Evolutionary conservation across 163 green algal genomes (phyloP), one percentile per base, ranked within the genome.

Genomic region (Chlamydomonas reinhardtii): DNA sequence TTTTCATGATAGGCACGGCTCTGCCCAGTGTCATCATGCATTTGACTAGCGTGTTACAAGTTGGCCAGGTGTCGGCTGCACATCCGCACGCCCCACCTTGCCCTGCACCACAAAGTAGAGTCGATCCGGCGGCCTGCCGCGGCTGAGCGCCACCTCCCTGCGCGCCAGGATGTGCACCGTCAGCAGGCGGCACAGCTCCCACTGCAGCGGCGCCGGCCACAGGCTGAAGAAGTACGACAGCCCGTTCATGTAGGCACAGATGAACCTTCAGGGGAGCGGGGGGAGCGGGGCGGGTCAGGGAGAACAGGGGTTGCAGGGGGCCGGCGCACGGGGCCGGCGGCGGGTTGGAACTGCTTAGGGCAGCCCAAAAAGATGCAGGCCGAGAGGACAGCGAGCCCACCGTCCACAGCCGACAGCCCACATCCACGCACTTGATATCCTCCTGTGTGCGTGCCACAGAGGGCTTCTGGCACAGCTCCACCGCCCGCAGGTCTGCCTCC

Each of bases 171-270:
- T 86, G 69, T 86, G 79, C 25, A 20, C 68, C 52, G 68, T 73
- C 34, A 86, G 62, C 52, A 78, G 79, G 22, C 79, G 52, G 8
- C 43, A 61, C 54, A 86, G 69, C 79, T 86, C 79, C 69, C 79
- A 73, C 69, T 77, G 68, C 54, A 86, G 79, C 52, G 79, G 79
- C 29, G 68, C 79, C 2, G 79, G 79, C 79, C 79, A 86, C 52
- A 86, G 54, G 69, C 68, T 73, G 79, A 86, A 86, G 52, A 86
- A 86, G 79, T 79, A 78, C 25, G 68, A 86, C 66, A 86, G 35
- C 9, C 32, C 39, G 54, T 56, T 79, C 79, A 86, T 77, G 79
- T 79, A 86, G 52, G 79, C 75, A 24, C 69, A n/a, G 77, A 84
- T 84, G 64, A 76, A 84, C 52, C 65, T 84, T 61, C 15, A 22